phyloP scores from a whole-genome alignment of 768 basidiomycete species.

The Austroboletus festivus region DNA sequence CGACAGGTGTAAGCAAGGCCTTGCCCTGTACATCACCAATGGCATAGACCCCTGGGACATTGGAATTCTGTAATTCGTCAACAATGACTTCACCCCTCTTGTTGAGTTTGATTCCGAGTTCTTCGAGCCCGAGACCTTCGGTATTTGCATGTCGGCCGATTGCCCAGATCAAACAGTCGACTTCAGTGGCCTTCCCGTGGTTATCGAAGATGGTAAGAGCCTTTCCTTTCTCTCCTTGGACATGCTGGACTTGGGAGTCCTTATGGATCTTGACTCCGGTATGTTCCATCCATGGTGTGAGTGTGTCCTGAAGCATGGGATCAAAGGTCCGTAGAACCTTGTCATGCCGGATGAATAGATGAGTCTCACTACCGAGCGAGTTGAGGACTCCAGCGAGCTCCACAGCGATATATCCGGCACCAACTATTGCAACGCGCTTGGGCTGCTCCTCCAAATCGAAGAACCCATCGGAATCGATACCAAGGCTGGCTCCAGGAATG shows the following conservation, averaged over 20 bases:
- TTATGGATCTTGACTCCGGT: constrained; percentile 90
- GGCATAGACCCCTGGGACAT: constrained; percentile 65
- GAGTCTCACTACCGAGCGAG: constrained; percentile 86
- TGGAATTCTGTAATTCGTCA: constrained; percentile 88
- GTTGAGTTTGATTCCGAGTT: constrained; percentile 71
- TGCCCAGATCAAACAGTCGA: constrained; percentile 89
- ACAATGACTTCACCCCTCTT: constrained; percentile 82
- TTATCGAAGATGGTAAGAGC: constrained; percentile 74
- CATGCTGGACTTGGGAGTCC: constrained; percentile 64
- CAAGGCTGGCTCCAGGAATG: constrained; percentile 88
- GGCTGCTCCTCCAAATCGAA: constrained; percentile 90
- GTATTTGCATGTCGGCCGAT: constrained; percentile 88
- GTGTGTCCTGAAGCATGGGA: constrained; percentile 73
- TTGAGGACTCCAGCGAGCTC: constrained; percentile 95
- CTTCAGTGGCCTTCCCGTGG: constrained; percentile 74
- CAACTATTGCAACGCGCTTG: constrained; percentile 88
- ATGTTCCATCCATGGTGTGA: constrained; percentile 92
- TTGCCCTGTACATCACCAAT: constrained; percentile 95
- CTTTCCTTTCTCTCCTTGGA: constrained; percentile 73
- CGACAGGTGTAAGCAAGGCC: constrained; percentile 91
- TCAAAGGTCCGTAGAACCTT: constrained; percentile 93
- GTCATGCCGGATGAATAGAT: constrained; percentile 87
- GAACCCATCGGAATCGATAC: constrained; percentile 94
- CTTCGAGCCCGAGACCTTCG: constrained; percentile 70
- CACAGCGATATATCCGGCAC: constrained; percentile 97